phyloP scores from a whole-genome alignment of 1,284 basidiomycete species.

The Ustilago xerochloae region DNA sequence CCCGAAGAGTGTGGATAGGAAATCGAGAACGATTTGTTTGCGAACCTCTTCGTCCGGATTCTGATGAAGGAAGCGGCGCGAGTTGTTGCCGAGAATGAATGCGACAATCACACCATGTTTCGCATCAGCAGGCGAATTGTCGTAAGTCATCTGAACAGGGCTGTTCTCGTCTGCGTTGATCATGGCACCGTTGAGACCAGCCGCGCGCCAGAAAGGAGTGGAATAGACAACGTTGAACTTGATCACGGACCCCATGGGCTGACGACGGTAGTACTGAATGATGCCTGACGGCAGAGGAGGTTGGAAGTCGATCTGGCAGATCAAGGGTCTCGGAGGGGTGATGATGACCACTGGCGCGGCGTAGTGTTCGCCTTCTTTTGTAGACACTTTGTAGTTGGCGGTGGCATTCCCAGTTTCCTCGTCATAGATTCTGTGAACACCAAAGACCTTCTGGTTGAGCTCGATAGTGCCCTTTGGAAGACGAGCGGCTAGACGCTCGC shows the following conservation, averaged over 20 bases:
- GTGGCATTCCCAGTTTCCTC: neutral
- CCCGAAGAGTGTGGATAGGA: conserved; percentile 26
- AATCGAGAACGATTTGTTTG: conserved; percentile 23
- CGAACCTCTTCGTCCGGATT: conserved; percentile 19
- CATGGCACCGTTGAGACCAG: conserved; percentile 35
- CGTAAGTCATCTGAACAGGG: conserved; percentile 45
- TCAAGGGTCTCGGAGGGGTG: conserved; percentile 32
- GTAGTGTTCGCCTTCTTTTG: conserved; percentile 13
- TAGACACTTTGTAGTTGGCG: conserved; percentile 22
- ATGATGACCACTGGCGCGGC: conserved; percentile 34
- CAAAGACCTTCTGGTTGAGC: conserved; percentile 22
- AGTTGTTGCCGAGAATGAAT: conserved; percentile 45
- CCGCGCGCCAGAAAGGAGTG: conserved; percentile 42
- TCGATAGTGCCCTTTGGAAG: conserved; percentile 11
- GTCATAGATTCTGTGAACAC: conserved; percentile 8
- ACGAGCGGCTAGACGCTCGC: conserved; percentile 31
- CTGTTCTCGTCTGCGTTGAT: conserved; percentile 40
- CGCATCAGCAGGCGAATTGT: conserved; percentile 43
- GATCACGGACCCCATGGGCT: conserved; percentile 48
- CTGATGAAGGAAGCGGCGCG: conserved; percentile 31
- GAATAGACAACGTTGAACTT: conserved; percentile 46
- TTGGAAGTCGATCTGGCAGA: conserved; percentile 44
- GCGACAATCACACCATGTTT: conserved; percentile 33
- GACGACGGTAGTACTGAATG: conserved; percentile 45
- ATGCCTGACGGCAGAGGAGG: conserved; percentile 37